Percentiles rank a stretch among this genome's conserved stretches.
phyloP scores from a whole-genome alignment of 345 rosid species.

The Brassica cretica region DNA sequence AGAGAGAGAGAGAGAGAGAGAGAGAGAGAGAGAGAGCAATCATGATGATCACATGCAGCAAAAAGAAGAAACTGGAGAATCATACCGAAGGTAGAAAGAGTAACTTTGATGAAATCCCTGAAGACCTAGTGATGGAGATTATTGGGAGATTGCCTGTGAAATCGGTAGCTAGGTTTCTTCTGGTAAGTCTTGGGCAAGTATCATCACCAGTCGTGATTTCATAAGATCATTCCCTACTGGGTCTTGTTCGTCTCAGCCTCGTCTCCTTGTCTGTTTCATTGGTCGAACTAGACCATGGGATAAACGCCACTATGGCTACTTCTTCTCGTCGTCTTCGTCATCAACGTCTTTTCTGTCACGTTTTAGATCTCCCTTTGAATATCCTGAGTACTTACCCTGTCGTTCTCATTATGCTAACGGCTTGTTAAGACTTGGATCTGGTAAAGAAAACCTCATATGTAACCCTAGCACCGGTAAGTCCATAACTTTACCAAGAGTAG shows the following conservation, averaged over 20 bases:
- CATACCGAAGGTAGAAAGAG: background rate
- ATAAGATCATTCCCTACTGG: background rate
- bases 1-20: background rate
- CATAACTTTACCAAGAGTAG: background rate
- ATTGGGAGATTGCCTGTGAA: background rate
- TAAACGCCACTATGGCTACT: background rate
- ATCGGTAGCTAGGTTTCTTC: slow-evolving; percentile 2
- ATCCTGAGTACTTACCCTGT: too few relatives aligned
- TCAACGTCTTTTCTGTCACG: background rate
- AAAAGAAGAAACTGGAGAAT: background rate
- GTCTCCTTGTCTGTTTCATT: background rate
- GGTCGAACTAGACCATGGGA: background rate
- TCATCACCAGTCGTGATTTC: background rate
- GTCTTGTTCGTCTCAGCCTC: background rate
- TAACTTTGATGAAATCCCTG: background rate
- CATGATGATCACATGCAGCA: background rate
- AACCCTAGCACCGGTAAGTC: background rate
- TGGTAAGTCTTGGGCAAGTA: background rate
- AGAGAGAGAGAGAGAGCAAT: background rate
- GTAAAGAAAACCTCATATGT: background rate
- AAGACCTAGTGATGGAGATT: background rate
- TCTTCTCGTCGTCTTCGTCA: background rate
- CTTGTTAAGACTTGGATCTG: background rate
- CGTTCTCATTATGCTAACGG: background rate
- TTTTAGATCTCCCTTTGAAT: too few relatives aligned